Evolutionary conservation across 148 eudicot genomes (phyloP).

Genomic region (Camellia japonica): DNA sequence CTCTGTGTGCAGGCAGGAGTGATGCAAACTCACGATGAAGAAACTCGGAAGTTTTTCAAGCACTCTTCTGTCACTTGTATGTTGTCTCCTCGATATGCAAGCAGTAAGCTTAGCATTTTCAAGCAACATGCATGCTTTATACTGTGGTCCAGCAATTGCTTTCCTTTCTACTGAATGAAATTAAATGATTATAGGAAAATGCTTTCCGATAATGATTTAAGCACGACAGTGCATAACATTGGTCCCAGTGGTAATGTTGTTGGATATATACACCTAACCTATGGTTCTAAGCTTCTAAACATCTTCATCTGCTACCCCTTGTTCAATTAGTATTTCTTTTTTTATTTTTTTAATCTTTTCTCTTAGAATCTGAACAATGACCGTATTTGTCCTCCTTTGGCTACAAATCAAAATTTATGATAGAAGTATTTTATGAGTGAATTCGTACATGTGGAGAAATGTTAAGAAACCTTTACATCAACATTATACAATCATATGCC

Average conservation of each 20-base stretch:
- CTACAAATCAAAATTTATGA: not conserved
- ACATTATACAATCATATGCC: not conserved
- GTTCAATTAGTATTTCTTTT: not conserved
- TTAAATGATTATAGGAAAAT: not conserved
- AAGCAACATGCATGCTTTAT: slow-evolving; percentile 52
- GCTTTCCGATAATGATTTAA: not conserved
- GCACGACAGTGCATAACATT: not conserved
- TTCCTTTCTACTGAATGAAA: not conserved
- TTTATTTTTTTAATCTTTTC: no score
- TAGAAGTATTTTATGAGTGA: not conserved
- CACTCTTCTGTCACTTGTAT: not conserved
- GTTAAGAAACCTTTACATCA: not conserved
- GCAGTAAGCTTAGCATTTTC: not conserved
- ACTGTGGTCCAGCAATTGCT: slow-evolving; percentile 16
- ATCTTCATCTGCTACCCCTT: not conserved
- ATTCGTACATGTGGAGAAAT: not conserved
- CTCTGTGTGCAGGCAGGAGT: no score
- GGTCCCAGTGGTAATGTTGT: not conserved
- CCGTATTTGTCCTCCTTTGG: no score
- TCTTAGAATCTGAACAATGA: no score
- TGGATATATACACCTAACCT: not conserved
- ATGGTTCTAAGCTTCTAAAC: not conserved
- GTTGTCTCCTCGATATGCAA: not conserved
- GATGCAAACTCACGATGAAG: no score
- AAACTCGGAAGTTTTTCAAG: not conserved